Conservation (phyloP, 2,329 filamentous ascomycete species). For the Fusarium keratoplasticum region DNA sequence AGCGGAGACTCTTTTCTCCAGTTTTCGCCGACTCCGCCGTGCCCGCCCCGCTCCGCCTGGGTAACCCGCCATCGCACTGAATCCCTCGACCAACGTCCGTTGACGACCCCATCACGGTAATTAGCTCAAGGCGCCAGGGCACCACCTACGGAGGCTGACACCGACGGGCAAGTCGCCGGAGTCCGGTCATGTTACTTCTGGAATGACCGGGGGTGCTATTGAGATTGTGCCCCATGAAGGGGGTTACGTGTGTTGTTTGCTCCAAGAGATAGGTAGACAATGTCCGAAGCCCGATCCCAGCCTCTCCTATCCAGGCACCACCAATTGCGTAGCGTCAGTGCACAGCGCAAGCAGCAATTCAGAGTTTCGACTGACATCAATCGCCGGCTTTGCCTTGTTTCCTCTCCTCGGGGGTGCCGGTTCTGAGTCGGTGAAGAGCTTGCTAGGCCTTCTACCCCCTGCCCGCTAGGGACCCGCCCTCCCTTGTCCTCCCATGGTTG, state of each 20-base stretch:
- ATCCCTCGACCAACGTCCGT: background rate
- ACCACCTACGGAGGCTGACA: slow-evolving; percentile 5
- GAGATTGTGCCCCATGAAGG: background rate
- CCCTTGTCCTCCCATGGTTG: slow-evolving; percentile 12
- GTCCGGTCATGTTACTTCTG: slow-evolving; percentile 2
- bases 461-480: slow-evolving; percentile 17
- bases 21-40: slow-evolving; percentile 27
- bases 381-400: background rate
- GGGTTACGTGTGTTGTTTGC: background rate
- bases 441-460: background rate
- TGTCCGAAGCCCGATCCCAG: background rate
- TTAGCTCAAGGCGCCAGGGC: background rate
- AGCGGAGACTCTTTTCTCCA: slow-evolving; percentile 19
- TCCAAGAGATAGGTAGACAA: background rate
- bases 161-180: background rate
- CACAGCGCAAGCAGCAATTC: background rate
- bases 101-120: background rate
- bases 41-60: slow-evolving; percentile 22
- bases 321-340: background rate
- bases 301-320: background rate
- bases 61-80: background rate
- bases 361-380: background rate
- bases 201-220: background rate
- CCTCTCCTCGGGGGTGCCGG: background rate
- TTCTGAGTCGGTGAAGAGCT: slow-evolving; percentile 5